Conservation (phyloP, 2,329 filamentous ascomycete species). For the Paecilomyces sp. region DNA sequence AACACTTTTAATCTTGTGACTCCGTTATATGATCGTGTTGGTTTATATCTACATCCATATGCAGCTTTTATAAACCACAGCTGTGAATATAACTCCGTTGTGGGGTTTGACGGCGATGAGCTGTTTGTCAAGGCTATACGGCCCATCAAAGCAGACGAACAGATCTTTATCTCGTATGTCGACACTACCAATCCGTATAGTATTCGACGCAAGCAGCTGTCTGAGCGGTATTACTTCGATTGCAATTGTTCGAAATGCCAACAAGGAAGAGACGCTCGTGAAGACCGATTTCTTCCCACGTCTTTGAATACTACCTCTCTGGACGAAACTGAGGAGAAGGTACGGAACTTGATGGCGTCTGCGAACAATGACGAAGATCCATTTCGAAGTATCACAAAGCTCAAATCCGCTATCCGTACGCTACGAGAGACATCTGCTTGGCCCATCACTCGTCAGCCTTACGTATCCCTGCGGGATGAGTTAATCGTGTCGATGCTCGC, state of each 20-base stretch:
- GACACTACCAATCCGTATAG: constrained; percentile 48
- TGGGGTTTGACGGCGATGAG: constrained; percentile 49
- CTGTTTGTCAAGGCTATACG: constrained; percentile 46
- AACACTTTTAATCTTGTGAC: constrained; percentile 54
- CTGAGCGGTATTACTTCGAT: constrained; percentile 50
- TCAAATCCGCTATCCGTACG: constrained; percentile 33
- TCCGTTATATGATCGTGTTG: constrained; percentile 50
- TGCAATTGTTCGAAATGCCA: constrained; percentile 50
- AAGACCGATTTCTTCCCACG: constrained; percentile 12
- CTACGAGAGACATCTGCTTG: constrained; percentile 36
- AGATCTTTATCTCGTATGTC: constrained; percentile 57
- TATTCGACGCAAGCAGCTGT: constrained; percentile 47
- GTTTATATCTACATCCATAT: constrained; percentile 51
- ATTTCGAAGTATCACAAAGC: constrained; percentile 22
- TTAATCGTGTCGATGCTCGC: constrained; percentile 44
- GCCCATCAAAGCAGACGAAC: constrained; percentile 47
- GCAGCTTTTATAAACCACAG: constrained; percentile 54
- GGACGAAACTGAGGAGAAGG: constrained; percentile 14
- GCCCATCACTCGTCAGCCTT: constrained; percentile 48
- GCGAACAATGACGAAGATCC: constrained; percentile 12
- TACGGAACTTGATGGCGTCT: constrained; percentile 16
- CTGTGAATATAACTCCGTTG: constrained; percentile 53
- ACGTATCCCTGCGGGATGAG: constrained; percentile 47
- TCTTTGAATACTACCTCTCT: constrained; percentile 8
- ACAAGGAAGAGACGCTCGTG: constrained; percentile 9